Conservation (phyloP, 768 basidiomycete species). For the Russula brevipes region DNA sequence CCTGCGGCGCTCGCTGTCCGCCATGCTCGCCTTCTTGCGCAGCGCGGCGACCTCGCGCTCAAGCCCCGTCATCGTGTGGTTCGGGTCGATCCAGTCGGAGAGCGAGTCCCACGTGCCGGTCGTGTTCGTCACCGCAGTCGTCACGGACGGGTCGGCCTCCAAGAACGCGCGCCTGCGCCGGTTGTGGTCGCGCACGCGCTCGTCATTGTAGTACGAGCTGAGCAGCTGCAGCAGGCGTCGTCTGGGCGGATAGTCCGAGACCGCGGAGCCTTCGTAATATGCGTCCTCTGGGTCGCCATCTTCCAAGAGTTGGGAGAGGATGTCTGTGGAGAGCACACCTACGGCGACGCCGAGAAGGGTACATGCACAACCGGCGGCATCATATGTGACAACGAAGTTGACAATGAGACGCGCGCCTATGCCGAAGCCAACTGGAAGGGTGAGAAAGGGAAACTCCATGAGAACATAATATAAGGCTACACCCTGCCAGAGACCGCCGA, state of each 20-base stretch:
- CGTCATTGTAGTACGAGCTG: neutral
- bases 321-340: conserved; percentile 66
- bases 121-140: conserved; percentile 32
- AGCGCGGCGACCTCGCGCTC: conserved; percentile 74
- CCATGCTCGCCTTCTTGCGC: conserved; percentile 70
- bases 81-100: conserved; percentile 59
- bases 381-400: conserved; percentile 54
- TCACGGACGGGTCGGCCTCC: conserved; percentile 29
- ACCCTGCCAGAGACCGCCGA: conserved; percentile 71
- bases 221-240: conserved; percentile 26
- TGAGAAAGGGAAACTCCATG: conserved; percentile 48
- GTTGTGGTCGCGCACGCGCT: conserved; percentile 14
- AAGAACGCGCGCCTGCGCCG: conserved; percentile 28
- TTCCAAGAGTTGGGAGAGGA: conserved; percentile 62
- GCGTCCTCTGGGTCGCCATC: conserved; percentile 36
- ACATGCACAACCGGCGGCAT: conserved; percentile 50
- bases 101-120: conserved; percentile 64
- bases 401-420: conserved; percentile 58
- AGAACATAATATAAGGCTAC: conserved; percentile 65
- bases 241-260: conserved; percentile 17
- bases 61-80: conserved; percentile 52
- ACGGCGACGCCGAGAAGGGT: conserved; percentile 63
- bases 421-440: conserved; percentile 50
- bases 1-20: conserved; percentile 76
- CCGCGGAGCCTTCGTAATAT: conserved; percentile 24